Evolutionary conservation across 371 early-diverging fungal species (phyloP), one percentile per base, ranked within the genome.

Genomic region (Mortierella sp.): DNA sequence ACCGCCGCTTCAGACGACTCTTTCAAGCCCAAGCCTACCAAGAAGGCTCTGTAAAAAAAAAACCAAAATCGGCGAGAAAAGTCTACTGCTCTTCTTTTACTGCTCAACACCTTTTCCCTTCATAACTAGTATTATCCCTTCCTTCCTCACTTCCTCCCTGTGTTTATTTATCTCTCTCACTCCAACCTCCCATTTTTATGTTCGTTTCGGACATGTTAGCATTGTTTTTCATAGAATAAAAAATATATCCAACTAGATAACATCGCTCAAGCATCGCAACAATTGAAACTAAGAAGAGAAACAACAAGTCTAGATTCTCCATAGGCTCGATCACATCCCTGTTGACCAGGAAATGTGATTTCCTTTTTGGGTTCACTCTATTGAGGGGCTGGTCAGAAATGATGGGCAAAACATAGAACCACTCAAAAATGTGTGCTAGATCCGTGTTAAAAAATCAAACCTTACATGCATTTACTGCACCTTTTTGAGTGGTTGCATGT

Each of bases 1-100:
- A 88, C 85, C 7, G 81, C 46, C 3, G 79, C 78, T 24, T 76
- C 78, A 1, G 85, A 76, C 44, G 60, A 41, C 10, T 56, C 73
- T 8, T 81, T 76, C 65, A 84, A 75, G 79, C 1, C 44, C n/a
- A 80, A 80, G 73, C 38, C 44, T 18, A 6, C 70, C 60, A 80
- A 65, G 49, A 75, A 75, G 68, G 70, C 58, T 38, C 51, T 79
- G 75, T 79, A 79, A 74, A 79, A 29, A 7, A 54, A 1, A 1
- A 1, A 1, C 7, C 12, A 35, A 35, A 14, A 12, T 12, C 4
- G 10, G 60, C 56, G 6, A 5, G 21, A 18, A 18, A 29, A 60
- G 32, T 12, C 29, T 32, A 14, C 3, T 6, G 32, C 12, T 6
- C 35, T 21, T 35, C 63, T 7, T 27, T 27, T 63, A 4, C 18